Conservation (phyloP, 1,284 basidiomycete species). For the Microbotryum intermedium region DNA sequence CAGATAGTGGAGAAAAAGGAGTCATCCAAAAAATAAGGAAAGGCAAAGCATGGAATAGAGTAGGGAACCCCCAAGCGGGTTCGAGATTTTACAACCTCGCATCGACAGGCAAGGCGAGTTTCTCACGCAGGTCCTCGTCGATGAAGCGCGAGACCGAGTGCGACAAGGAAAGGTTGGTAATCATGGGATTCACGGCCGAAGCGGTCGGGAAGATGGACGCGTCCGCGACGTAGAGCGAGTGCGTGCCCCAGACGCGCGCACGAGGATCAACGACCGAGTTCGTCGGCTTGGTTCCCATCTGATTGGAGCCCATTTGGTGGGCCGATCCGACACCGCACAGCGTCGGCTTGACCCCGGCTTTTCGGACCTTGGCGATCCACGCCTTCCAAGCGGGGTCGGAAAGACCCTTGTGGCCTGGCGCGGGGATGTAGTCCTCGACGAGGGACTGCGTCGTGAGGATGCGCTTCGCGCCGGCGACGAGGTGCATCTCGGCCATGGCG, state of each 20-base stretch:
- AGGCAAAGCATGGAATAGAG: too few species aligned
- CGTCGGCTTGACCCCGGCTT: slow-evolving; percentile 17
- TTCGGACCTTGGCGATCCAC: slow-evolving; percentile 30
- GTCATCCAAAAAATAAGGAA: too few species aligned
- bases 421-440: slow-evolving; percentile 31
- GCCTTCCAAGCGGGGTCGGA: slow-evolving; percentile 33
- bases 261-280: slow-evolving; percentile 40
- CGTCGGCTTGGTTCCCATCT: slow-evolving; percentile 39
- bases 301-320: slow-evolving; percentile 40
- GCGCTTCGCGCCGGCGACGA: slow-evolving; percentile 41
- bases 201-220: slow-evolving; percentile 42
- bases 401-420: slow-evolving; percentile 25
- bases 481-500: slow-evolving; percentile 40
- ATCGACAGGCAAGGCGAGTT: not conserved
- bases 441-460: slow-evolving; percentile 40
- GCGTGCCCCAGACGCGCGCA: slow-evolving; percentile 42
- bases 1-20: too few species aligned
- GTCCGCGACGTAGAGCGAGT: slow-evolving; percentile 44
- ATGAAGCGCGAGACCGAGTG: slow-evolving; percentile 22
- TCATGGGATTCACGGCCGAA: slow-evolving; percentile 46
- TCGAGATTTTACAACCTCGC: not conserved
- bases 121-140: slow-evolving; percentile 11
- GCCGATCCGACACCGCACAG: slow-evolving; percentile 28
- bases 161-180: slow-evolving; percentile 35
- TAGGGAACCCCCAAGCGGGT: too few species aligned